These are phyloP conservation scores for Naumovozyma dairenensis DNA, from an alignment of 805 yeast species.

Conservation along the genomic window DNA sequence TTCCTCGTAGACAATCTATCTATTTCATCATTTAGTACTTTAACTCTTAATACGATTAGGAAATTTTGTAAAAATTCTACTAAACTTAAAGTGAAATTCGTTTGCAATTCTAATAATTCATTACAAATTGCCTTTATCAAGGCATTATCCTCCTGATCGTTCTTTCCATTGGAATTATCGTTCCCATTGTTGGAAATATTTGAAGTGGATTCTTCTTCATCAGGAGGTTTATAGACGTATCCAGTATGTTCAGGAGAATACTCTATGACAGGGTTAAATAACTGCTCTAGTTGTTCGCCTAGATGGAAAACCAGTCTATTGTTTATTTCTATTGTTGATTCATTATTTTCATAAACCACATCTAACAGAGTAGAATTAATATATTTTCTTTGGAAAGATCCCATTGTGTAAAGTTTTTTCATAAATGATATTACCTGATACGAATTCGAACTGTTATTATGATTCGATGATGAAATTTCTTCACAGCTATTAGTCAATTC, in stretches of 20 bases:
- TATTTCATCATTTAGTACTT: conserved; percentile 47
- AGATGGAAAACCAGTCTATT: conserved; percentile 65
- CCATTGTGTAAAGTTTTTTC: conserved; percentile 40
- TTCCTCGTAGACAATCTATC: conserved; percentile 49
- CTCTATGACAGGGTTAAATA: conserved; percentile 83
- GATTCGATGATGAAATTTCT: conserved; percentile 38
- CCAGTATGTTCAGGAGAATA: conserved; percentile 88
- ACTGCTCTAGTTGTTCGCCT: conserved; percentile 79
- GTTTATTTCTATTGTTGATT: conserved; percentile 48
- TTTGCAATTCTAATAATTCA: conserved; percentile 64
- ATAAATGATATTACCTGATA: conserved; percentile 47
- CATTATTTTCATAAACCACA: conserved; percentile 56
- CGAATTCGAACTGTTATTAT: conserved; percentile 31
- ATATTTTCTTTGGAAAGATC: conserved; percentile 43
- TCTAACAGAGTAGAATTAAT: conserved; percentile 55
- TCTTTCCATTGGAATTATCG: conserved; percentile 9
- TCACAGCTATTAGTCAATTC: conserved; percentile 58
- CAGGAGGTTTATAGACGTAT: conserved; percentile 56
- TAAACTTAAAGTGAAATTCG: conserved; percentile 59
- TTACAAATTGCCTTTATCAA: conserved; percentile 45
- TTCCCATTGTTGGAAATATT: too few relatives aligned
- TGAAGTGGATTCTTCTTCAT: conserved; percentile 4
- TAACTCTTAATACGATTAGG: conserved; percentile 66
- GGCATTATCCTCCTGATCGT: conserved; percentile 28
- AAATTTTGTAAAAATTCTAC: conserved; percentile 71